A percentile compares a stretch with the other conserved stretches of the same genome.
Conservation (phyloP, 768 basidiomycete genomes). For the Mycena alexandri region DNA sequence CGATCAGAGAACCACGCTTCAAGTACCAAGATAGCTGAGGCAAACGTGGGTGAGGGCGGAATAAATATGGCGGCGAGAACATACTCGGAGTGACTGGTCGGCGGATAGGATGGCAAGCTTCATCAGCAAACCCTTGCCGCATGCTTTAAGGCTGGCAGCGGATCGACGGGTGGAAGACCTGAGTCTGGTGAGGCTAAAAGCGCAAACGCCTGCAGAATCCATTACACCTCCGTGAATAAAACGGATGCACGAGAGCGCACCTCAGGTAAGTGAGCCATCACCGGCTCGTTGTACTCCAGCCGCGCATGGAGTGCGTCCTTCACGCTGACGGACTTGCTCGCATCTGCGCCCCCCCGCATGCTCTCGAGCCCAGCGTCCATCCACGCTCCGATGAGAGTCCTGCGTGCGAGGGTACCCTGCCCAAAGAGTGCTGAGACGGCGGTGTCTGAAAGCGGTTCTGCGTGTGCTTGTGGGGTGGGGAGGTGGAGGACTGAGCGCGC, state of each 20-base stretch:
- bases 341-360: conserved; percentile 54
- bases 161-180: conserved; percentile 67
- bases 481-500: conserved; percentile 73
- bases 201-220: conserved; percentile 75
- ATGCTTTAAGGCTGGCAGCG: conserved; percentile 71
- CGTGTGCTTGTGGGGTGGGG: conserved; percentile 62
- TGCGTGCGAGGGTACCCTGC: conserved; percentile 71
- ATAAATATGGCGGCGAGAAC: conserved; percentile 36
- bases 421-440: conserved; percentile 84
- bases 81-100: conserved; percentile 70
- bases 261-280: conserved; percentile 74
- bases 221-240: no score
- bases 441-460: conserved; percentile 74
- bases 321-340: conserved; percentile 47
- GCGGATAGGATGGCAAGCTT: conserved; percentile 73
- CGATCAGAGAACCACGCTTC: conserved; percentile 71
- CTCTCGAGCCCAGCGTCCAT: conserved; percentile 70
- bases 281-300: conserved; percentile 76
- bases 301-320: conserved; percentile 67
- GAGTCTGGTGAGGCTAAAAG: conserved; percentile 68
- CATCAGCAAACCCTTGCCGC: conserved; percentile 72
- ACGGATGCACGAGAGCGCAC: conserved; percentile 51
- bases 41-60: conserved; percentile 17
- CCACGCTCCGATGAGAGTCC: conserved; percentile 80
- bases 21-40: conserved; percentile 80